Base-by-base conservation (phyloP, 345 rosid species). In the Cochlearia excelsa region DNA sequence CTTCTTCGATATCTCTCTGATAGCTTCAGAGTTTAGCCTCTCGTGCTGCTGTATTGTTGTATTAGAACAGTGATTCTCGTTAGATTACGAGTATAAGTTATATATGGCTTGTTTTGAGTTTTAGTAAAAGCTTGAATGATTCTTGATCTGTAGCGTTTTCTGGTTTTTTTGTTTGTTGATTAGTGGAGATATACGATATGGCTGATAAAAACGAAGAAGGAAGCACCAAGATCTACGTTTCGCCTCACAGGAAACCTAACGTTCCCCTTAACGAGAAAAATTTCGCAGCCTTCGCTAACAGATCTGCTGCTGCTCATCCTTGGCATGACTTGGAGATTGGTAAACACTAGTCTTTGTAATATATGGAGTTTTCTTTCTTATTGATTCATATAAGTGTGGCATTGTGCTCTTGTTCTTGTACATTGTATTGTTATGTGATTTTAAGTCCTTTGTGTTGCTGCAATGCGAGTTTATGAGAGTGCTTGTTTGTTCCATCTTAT, bases 311-410 rank as follows among this genome's bases (percentile, higher is more conserved):
- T 71, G 95, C 97, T 51, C 97, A 90, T 78, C 96, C 99, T 26
- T 94, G 97, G 99, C 97, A 94, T 67, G 90, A 87, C 74, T 65
- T 90, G 69, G 88, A 87, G 72, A 87, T 90, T 51, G 99, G 97
- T 87, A 77, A 16, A 33, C 4, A 26, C 2, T 39, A 31, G 44
- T 29, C 37, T 47, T 42, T 51, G 39, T 50, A 27, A 10, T 57
- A 3, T 16, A 54, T 38, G 39, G 30, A 43, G 9, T n/a, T 35
- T 43, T 5, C 29, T 35, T 16, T 50, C 42, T 44, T 35, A 38
- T 5, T 42, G 30, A 38, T 53, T 30, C 30, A 4, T 39, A 39
- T 42, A 1, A 41, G 38, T 41, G 23, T 41, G 23, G 31, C 45
- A 16, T 16, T 33, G 30, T 28, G 50, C 43, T 6, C 34, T 47